phyloP scores from a whole-genome alignment of 176 grass and related monocot genomes.

The Oryza rufipogon region DNA sequence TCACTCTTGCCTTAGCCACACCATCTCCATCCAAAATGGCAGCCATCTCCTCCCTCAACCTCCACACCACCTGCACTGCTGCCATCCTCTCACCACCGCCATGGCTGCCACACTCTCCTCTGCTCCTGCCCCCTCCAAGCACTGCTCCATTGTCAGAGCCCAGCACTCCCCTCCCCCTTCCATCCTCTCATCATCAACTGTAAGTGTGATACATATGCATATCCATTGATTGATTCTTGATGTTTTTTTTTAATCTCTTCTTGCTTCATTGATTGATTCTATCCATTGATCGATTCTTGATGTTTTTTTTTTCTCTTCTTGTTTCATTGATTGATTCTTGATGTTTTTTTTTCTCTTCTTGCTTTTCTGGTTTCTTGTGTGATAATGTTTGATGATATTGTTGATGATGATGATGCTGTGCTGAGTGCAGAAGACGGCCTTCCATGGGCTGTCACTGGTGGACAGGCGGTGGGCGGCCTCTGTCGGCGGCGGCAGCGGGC shows the following conservation, averaged over 20 bases:
- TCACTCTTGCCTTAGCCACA: slow-evolving; percentile 50
- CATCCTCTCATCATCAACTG: slow-evolving; percentile 40
- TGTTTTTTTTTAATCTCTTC: not conserved
- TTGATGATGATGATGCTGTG: slow-evolving; percentile 7
- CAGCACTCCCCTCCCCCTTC: slow-evolving; percentile 36
- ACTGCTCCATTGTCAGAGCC: slow-evolving; percentile 42
- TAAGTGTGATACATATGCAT: slow-evolving; percentile 26
- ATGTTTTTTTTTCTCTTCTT: not conserved
- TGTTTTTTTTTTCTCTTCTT: not conserved
- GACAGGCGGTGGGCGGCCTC: slow-evolving; percentile 37
- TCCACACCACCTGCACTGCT: not conserved
- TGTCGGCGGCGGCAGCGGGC: not conserved
- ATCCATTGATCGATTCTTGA: not conserved
- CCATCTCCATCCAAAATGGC: slow-evolving; percentile 50
- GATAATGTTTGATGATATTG: not conserved
- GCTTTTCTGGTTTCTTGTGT: not conserved
- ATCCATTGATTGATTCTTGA: not conserved
- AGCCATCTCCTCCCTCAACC: slow-evolving; percentile 27
- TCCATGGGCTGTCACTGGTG: slow-evolving; percentile 64
- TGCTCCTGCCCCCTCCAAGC: slow-evolving; percentile 57
- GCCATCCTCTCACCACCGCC: slow-evolving; percentile 37
- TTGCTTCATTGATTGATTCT: not conserved
- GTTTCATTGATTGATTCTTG: not conserved
- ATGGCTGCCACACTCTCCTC: slow-evolving; percentile 69
- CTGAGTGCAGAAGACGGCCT: slow-evolving; percentile 60